Base-by-base conservation (phyloP, 352 stramenopile species). In the Phytophthora aleatoria region DNA sequence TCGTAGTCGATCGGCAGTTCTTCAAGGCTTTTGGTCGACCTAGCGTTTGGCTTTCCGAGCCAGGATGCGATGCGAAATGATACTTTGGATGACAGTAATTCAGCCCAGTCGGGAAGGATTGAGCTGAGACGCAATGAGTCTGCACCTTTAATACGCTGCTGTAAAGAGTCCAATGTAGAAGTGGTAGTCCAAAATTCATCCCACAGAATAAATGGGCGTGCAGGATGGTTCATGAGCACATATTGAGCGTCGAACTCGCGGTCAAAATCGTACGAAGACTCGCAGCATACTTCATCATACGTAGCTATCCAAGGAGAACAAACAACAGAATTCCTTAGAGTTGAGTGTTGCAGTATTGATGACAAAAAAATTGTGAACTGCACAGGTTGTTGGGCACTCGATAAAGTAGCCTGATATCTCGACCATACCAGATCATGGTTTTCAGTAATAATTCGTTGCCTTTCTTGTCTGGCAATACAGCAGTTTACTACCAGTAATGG, bases 311-410 rank as follows among this genome's bases (percentile, higher is more conserved):
- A 73, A 9, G 65, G 65, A 47, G 65, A 73, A 41, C 33, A 61
- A 11, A 62, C 53, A 5, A 69, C 15, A 9, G 33, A 49, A 9
- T 69, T 44, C 39, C 54, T 49, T 10, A 73, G 20, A 26, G 43
- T 27, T 36, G 31, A 11, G 12, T 63, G 38, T 15, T 58, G 50
- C 38, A 73, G 44, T 26, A 73, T 36, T 45, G 36, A 66, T 10
- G 66, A 69, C 11, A 67, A 41, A 47, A 73, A 73, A 7, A 48
- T 57, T n/a, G 66, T 65, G 45, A 73, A 73, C 9, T 67, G 55
- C 10, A 43, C 66, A 20, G 49, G 5, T 16, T 24, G 35, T 47
- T 27, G 35, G 16, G n/a, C 36, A 26, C 57, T 44, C 16, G 28
- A 20, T 20, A 20, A 20, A 28, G 50, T 39, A 51, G 41, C 59